These are phyloP conservation scores for Paramecium biaurelia DNA, from an alignment of 73 alveolate genomes.

Conservation along the genomic window DNA sequence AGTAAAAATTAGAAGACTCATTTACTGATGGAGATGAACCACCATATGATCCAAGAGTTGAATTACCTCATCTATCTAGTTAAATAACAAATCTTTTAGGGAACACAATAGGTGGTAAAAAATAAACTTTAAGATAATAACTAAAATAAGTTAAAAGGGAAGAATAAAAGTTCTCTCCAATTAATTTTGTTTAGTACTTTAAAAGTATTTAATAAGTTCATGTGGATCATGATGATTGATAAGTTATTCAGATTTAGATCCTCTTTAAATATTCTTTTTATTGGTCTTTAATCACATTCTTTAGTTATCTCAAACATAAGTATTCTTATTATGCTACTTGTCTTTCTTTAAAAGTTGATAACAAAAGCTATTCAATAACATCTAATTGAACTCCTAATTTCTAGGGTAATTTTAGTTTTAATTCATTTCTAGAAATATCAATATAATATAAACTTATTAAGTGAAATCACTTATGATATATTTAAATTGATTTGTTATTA, in stretches of 20 bases:
- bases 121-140: background rate
- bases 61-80: background rate
- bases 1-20: conserved; percentile 25
- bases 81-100: background rate
- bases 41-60: conserved; percentile 37
- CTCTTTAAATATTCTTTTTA: background rate
- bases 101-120: background rate
- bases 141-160: background rate
- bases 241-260: background rate
- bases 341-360: background rate
- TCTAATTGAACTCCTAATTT: background rate
- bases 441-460: background rate
- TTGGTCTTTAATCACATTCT: background rate
- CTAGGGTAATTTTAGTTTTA: background rate
- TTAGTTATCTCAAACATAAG: background rate
- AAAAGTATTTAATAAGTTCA: background rate
- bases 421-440: background rate
- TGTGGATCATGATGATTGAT: conserved; percentile 6
- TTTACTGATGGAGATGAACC: conserved; percentile 47
- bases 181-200: conserved; percentile 16
- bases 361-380: background rate
- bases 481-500: background rate
- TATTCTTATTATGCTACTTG: background rate
- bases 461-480: background rate
- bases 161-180: background rate